Percentiles rank a stretch among this genome's conserved stretches.
These are phyloP conservation scores for Akanthomyces uredinophilus DNA, from an alignment of 2,329 filamentous ascomycete species.

Conservation along the genomic window DNA sequence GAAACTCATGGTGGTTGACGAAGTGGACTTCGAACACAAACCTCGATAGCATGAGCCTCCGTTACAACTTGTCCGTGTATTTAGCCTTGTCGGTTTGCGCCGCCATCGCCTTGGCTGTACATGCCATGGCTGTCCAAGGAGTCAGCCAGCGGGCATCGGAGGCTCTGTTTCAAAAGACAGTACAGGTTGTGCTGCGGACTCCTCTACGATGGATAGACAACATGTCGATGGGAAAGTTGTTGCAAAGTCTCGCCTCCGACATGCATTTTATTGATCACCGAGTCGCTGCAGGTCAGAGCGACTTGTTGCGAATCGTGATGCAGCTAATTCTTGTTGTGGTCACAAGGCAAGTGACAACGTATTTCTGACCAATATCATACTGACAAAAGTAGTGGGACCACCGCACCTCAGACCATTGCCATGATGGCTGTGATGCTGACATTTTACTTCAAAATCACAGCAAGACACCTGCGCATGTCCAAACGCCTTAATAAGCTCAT, in stretches of 20 bases:
- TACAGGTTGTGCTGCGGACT: background rate
- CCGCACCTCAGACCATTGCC: background rate
- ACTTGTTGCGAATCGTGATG: background rate
- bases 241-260: conserved; percentile 12
- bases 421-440: conserved; percentile 1
- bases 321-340: conserved; percentile 32
- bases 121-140: conserved; percentile 2
- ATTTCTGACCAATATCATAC: background rate
- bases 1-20: conserved; percentile 15
- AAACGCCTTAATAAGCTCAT: conserved; percentile 10
- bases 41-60: background rate
- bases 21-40: conserved; percentile 10
- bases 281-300: conserved; percentile 2
- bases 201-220: conserved; percentile 14
- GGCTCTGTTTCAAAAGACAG: background rate
- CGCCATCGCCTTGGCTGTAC: background rate
- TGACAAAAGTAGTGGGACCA: background rate
- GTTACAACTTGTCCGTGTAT: conserved; percentile 6
- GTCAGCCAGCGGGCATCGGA: conserved; percentile 11
- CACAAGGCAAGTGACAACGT: background rate
- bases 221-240: background rate
- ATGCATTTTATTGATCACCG: conserved; percentile 14
- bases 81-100: conserved; percentile 4
- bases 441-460: conserved; percentile 3
- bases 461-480: conserved; percentile 1